phyloP scores from a whole-genome alignment of 192 early-diverging fungal genomes.

The Linnemannia hyalina region DNA sequence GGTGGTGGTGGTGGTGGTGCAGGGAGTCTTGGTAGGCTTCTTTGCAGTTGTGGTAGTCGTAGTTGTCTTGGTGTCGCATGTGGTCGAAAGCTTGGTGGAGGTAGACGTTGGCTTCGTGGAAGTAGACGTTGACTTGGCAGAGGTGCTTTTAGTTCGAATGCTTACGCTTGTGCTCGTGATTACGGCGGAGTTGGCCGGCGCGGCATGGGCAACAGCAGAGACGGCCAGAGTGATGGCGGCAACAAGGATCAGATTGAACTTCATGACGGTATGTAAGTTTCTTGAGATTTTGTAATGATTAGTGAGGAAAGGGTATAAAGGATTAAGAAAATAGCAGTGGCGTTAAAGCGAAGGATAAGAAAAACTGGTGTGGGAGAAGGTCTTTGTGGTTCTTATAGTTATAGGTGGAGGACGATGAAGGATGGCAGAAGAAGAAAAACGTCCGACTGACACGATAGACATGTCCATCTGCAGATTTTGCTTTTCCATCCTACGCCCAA shows the following conservation, averaged over 20 bases:
- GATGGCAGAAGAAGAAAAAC: neutral
- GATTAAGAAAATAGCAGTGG: neutral
- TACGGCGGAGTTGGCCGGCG: neutral
- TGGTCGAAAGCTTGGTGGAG: neutral
- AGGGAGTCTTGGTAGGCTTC: neutral
- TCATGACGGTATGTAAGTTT: neutral
- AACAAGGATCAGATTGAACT: neutral
- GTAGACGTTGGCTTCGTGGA: neutral
- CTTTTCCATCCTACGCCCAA: neutral
- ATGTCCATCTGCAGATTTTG: neutral
- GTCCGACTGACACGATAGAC: neutral
- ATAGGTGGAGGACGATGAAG: neutral
- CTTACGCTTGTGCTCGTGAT: too few relatives aligned
- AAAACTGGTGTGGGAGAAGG: neutral
- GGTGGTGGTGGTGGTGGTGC: neutral
- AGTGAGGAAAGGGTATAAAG: neutral
- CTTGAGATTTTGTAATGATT: neutral
- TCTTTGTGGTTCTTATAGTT: neutral
- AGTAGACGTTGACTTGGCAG: neutral
- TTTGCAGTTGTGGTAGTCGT: neutral
- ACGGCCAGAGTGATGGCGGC: neutral
- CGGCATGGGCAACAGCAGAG: neutral
- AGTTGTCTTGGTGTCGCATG: neutral
- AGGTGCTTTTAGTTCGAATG: neutral
- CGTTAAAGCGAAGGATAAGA: neutral